Evolutionary conservation across 495 filamentous ascomycete species (phyloP).

Genomic region (Penicillium psychrofluorescens): DNA sequence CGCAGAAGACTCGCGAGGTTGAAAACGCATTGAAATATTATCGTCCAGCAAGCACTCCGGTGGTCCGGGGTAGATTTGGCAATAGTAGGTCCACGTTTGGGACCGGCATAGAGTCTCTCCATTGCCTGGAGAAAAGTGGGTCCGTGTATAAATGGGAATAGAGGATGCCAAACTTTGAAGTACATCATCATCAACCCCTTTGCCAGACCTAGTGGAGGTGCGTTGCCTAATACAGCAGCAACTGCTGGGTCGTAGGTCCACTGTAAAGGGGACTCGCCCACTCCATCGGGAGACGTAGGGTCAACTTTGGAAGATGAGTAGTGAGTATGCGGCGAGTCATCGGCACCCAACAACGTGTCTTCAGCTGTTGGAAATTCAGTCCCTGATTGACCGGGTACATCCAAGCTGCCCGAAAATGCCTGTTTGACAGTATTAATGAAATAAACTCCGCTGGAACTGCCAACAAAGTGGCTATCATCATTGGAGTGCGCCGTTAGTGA

Average conservation of each 20-base stretch:
- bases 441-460: conserved; percentile 36
- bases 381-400: conserved; percentile 10
- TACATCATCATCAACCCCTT: conserved; percentile 35
- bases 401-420: conserved; percentile 25
- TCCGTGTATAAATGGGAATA: conserved; percentile 45
- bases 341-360: conserved; percentile 29
- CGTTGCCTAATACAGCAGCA: conserved; percentile 16
- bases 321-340: conserved; percentile 19
- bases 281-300: conserved; percentile 2
- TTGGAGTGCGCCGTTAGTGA: conserved; percentile 33
- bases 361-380: conserved; percentile 30
- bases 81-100: background rate
- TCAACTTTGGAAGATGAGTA: conserved; percentile 8
- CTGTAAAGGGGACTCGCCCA: conserved; percentile 7
- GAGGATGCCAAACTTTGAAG: conserved; percentile 40
- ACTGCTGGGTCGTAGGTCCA: conserved; percentile 31
- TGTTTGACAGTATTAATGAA: conserved; percentile 38
- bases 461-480: conserved; percentile 37
- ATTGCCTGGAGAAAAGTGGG: conserved; percentile 41
- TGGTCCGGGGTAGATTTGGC: conserved; percentile 8
- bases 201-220: conserved; percentile 21
- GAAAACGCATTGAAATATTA: conserved; percentile 33
- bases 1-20: conserved; percentile 26
- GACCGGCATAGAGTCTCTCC: conserved; percentile 32
- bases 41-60: conserved; percentile 28